A percentile compares a stretch with the other conserved stretches of the same genome.
phyloP scores from a whole-genome alignment of 345 rosid genomes.

The Noccaea bulbosa region DNA sequence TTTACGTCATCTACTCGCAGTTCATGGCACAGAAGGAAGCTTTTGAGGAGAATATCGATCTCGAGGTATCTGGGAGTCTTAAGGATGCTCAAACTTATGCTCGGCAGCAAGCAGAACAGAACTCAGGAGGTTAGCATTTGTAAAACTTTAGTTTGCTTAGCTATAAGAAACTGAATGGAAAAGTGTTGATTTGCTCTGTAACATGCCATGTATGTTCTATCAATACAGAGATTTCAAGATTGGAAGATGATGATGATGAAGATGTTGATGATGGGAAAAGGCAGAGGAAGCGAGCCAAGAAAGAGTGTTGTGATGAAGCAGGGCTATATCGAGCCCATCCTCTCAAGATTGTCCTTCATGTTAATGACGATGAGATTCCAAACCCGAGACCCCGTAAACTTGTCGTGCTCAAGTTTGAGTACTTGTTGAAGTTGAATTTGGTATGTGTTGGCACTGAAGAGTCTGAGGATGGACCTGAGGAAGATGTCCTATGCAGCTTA shows the following conservation, averaged over 20 bases:
- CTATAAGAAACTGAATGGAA: not conserved
- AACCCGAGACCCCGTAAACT: conserved; percentile 66
- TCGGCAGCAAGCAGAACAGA: conserved; percentile 71
- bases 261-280: conserved; percentile 78
- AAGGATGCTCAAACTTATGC: conserved; percentile 81
- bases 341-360: conserved; percentile 64
- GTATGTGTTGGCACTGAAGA: conserved; percentile 76
- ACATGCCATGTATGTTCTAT: conserved; percentile 54
- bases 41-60: conserved; percentile 71
- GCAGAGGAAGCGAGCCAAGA: conserved; percentile 74
- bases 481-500: conserved; percentile 66
- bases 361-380: conserved; percentile 64
- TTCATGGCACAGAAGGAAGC: conserved; percentile 85
- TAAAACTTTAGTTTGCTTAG: not conserved
- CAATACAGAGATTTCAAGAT: conserved; percentile 55
- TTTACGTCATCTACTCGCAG: conserved; percentile 81
- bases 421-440: conserved; percentile 76
- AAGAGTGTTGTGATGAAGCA: conserved; percentile 61
- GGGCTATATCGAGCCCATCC: conserved; percentile 74
- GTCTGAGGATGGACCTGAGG: conserved; percentile 57
- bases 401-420: conserved; percentile 69
- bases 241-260: conserved; percentile 71
- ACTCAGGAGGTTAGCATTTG: conserved; percentile 51
- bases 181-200: not conserved
- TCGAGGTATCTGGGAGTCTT: conserved; percentile 77